phyloP scores from a whole-genome alignment of 1,284 basidiomycete genomes.

The Termitomyces sp. region DNA sequence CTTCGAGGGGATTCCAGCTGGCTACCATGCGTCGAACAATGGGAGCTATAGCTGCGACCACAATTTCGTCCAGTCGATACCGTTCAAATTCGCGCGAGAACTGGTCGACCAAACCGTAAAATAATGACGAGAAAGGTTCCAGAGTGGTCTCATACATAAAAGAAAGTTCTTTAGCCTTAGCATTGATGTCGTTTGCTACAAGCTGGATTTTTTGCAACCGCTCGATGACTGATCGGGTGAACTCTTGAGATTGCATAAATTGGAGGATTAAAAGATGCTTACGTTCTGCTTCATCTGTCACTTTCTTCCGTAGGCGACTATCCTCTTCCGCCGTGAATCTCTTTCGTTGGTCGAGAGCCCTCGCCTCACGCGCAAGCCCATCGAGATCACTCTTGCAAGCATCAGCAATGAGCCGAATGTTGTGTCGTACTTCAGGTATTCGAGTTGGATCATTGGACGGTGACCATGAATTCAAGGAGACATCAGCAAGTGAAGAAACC shows the following conservation, averaged over 20 bases:
- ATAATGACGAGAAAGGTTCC: conserved; percentile 63
- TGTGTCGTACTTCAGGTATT: conserved; percentile 94
- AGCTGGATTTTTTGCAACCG: conserved; percentile 73
- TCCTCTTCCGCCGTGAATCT: conserved; percentile 74
- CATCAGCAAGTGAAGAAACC: conserved; percentile 75
- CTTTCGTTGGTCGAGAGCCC: conserved; percentile 74
- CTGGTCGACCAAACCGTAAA: conserved; percentile 67
- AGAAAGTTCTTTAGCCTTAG: conserved; percentile 57
- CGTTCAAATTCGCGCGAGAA: conserved; percentile 76
- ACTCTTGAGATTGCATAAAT: conserved; percentile 5
- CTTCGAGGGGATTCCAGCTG: conserved; percentile 69
- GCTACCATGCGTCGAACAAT: conserved; percentile 63
- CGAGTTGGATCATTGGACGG: conserved; percentile 80
- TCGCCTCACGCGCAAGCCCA: conserved; percentile 86
- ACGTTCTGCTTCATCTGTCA: conserved; percentile 74
- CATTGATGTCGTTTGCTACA: conserved; percentile 64
- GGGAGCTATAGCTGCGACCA: conserved; percentile 87
- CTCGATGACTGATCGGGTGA: conserved; percentile 53
- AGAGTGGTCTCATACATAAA: conserved; percentile 65
- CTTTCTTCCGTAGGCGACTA: conserved; percentile 57
- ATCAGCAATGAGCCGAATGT: conserved; percentile 83
- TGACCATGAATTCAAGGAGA: conserved; percentile 77
- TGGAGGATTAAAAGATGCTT: conserved; percentile 25
- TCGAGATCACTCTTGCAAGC: conserved; percentile 79
- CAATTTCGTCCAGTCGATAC: conserved; percentile 84